Evolutionary conservation across 192 early-diverging fungal species (phyloP), one percentile per base, ranked within the genome.

Genomic region (Backusella westeae): DNA sequence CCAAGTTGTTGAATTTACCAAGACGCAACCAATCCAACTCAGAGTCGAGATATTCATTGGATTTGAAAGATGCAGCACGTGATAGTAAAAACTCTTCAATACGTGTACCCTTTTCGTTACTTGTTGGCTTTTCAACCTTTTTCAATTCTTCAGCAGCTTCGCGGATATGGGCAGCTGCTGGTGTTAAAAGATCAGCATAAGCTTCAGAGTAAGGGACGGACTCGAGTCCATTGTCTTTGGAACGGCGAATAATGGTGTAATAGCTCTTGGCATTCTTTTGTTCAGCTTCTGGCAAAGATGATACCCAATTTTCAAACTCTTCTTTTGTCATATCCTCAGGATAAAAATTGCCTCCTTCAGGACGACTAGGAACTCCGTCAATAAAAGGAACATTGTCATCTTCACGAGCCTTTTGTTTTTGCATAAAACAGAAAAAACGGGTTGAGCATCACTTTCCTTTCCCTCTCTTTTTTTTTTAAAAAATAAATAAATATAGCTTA

Each of bases 1-100:
- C 92, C 17, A 93, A 80, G 2, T 87, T 81, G 52, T 90, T 89
- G 5, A 80, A 79, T 44, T 88, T 89, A 74, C 82, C 88, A 66
- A 94, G 88, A 19, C 81, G 80, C 26, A 94, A 82, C 93, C 93
- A 94, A 36, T 88, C 83, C 0, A 92, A 80, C 74, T 94, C 91
- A 7, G 90, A 91, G 6, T 89, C 83, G 38, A 91, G 76, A 71
- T 94, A 93, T 19, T 85, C 73, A 73, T 94, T 93, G 77, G 75
- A 85, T 49, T 80, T 71, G 63, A 94, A 91, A 21, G 91, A 83
- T 9, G 81, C 77, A 1, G 84, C 88, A 36, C 91, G 88, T 19
- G 77, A 75, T n/a, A 80, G 75, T 76, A 94, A 80, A 67, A 94
- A 93, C 59, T 76, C 74, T 1, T 78, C 82, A 77, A 93, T 63